phyloP scores from a whole-genome alignment of 345 rosid genomes.

The Euphorbia pulcherrima region DNA sequence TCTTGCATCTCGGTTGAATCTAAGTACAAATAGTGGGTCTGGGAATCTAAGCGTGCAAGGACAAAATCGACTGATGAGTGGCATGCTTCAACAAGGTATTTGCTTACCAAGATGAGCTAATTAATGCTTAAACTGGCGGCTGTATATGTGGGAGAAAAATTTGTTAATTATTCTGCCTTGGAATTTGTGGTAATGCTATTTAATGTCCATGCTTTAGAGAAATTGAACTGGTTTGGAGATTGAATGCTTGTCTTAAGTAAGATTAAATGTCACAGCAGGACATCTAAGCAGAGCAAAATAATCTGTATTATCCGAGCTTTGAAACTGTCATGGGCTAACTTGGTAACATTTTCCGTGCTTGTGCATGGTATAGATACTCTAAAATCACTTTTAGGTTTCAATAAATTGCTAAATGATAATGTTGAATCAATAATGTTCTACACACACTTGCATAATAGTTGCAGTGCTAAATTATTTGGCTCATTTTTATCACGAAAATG shows the following conservation, averaged over 20 bases:
- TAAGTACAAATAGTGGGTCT: slow-evolving; percentile 73
- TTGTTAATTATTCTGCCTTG: background rate
- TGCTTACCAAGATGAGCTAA: background rate
- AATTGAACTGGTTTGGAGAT: background rate
- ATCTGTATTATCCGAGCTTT: background rate
- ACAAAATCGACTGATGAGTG: slow-evolving; percentile 81
- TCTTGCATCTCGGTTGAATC: slow-evolving; percentile 75
- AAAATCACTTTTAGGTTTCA: background rate
- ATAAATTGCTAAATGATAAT: background rate
- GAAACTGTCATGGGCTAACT: background rate
- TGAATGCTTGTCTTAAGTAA: background rate
- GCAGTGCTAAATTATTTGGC: background rate
- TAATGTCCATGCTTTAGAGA: background rate
- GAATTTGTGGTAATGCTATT: background rate
- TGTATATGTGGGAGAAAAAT: background rate
- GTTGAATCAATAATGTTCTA: background rate
- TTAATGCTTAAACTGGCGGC: slow-evolving; percentile 1
- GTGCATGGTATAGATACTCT: background rate
- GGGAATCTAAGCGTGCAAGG: slow-evolving; percentile 77
- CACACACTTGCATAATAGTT: background rate
- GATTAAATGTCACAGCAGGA: background rate
- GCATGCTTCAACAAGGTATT: slow-evolving; percentile 88
- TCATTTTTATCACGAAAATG: slow-evolving; percentile 15
- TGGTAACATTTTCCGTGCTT: background rate
- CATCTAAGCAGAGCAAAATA: too few relatives aligned